Conservation (phyloP, 441 rosid genomes). For the Breynia disticha region DNA sequence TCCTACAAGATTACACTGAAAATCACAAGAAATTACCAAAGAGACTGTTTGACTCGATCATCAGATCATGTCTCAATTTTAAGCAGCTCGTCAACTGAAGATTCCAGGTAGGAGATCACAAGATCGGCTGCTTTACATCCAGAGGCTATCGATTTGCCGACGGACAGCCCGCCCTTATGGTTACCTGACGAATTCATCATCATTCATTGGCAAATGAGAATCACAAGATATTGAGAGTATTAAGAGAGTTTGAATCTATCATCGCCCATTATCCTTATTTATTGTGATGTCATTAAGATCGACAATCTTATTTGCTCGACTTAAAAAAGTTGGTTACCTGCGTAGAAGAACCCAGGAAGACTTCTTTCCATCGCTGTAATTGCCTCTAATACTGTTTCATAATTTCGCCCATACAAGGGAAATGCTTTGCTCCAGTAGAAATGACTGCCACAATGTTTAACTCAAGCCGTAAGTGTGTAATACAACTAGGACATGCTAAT, state of each 20-base stretch:
- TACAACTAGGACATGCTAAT: slow-evolving; percentile 7
- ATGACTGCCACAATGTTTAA: slow-evolving; percentile 47
- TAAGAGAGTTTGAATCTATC: background rate
- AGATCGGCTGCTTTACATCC: slow-evolving; percentile 90
- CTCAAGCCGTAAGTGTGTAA: slow-evolving; percentile 8
- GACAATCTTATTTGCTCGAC: background rate
- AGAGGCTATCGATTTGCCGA: slow-evolving; percentile 71
- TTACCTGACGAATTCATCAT: slow-evolving; percentile 46
- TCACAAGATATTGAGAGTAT: background rate
- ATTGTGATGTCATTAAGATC: background rate
- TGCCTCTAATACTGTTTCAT: slow-evolving; percentile 55
- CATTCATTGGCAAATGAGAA: slow-evolving; percentile 4
- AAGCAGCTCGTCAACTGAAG: slow-evolving; percentile 32
- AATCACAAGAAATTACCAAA: no score
- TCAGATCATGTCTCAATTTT: slow-evolving; percentile 6
- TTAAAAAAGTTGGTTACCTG: slow-evolving; percentile 39
- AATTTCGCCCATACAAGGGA: slow-evolving; percentile 68
- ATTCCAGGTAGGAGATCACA: slow-evolving; percentile 66
- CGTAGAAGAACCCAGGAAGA: slow-evolving; percentile 91
- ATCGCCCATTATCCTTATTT: background rate
- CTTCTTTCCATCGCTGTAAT: slow-evolving; percentile 65
- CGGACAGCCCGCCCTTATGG: slow-evolving; percentile 79
- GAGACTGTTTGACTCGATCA: no score
- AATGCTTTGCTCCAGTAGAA: slow-evolving; percentile 83
- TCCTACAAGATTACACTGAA: no score